A percentile compares a stretch with the other conserved stretches of the same genome.
phyloP scores from a whole-genome alignment of 305 asterid species.

The Fraxinus ornus region DNA sequence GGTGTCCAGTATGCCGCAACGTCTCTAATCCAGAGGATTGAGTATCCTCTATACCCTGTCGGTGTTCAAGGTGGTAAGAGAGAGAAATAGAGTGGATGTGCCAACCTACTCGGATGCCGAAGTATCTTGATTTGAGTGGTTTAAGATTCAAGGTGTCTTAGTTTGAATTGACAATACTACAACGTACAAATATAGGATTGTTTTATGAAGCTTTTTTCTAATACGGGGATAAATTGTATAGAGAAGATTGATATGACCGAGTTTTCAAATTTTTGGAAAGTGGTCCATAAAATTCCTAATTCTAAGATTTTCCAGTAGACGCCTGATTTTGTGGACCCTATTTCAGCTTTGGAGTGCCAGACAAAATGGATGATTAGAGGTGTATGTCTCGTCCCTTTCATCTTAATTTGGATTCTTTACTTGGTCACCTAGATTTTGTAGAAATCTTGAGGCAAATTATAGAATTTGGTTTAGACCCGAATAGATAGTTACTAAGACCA shows the following conservation, averaged over 20 bases:
- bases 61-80: not conserved
- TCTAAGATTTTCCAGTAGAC: constrained; percentile 32
- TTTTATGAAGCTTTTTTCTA: not conserved
- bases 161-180: not conserved
- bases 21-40: not conserved
- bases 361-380: constrained; percentile 20
- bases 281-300: constrained; percentile 32
- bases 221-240: not conserved
- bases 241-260: constrained; percentile 38
- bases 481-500: not conserved
- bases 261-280: constrained; percentile 31
- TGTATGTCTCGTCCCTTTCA: constrained; percentile 16
- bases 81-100: not conserved
- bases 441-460: not conserved
- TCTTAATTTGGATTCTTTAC: not conserved
- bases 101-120: not conserved
- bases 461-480: not conserved
- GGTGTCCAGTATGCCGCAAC: not conserved
- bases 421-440: not conserved
- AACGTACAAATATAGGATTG: not conserved
- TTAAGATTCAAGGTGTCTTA: not conserved
- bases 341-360: constrained; percentile 21
- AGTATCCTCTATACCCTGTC: not conserved
- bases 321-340: constrained; percentile 40
- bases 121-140: not conserved